Evolutionary conservation across 2,329 filamentous ascomycete genomes (phyloP).

Genomic region (Cladosporium sp.): DNA sequence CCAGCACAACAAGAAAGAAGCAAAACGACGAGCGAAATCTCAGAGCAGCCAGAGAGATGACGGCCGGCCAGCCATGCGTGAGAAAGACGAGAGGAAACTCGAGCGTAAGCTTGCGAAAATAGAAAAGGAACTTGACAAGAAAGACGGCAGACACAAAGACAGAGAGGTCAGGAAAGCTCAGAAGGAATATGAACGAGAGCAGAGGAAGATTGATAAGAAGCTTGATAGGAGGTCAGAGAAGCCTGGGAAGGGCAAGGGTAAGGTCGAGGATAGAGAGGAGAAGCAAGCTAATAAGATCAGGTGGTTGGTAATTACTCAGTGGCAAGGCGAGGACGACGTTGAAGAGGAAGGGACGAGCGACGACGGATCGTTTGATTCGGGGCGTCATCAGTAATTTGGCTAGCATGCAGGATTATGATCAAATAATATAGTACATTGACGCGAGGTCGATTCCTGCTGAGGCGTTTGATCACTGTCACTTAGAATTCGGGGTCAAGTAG

Average conservation of each 20-base stretch:
- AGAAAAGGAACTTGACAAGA: slow-evolving; percentile 15
- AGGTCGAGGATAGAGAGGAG: slow-evolving; percentile 13
- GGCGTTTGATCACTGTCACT: too few species aligned
- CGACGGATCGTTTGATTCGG: too few species aligned
- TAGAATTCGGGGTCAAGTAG: too few species aligned
- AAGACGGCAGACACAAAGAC: slow-evolving; percentile 9
- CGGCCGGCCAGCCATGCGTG: background rate
- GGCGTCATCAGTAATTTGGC: too few species aligned
- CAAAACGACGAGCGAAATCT: slow-evolving; percentile 12
- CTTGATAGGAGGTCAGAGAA: background rate
- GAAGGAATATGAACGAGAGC: slow-evolving; percentile 2
- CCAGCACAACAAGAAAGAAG: slow-evolving; percentile 18
- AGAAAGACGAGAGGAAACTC: slow-evolving; percentile 11
- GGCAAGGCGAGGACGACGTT: slow-evolving; percentile 11
- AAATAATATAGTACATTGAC: too few species aligned
- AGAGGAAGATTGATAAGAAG: background rate
- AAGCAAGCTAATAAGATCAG: slow-evolving; percentile 26
- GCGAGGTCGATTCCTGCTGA: too few species aligned
- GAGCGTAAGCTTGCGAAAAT: slow-evolving; percentile 18
- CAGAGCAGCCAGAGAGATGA: background rate
- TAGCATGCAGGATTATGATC: too few species aligned
- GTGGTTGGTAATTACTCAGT: slow-evolving; percentile 24
- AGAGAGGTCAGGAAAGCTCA: slow-evolving; percentile 12
- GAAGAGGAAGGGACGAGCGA: background rate
- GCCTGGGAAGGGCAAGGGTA: background rate